Conservation (phyloP, 2,329 filamentous ascomycete species). For the Pseudodiploospora longispora region DNA sequence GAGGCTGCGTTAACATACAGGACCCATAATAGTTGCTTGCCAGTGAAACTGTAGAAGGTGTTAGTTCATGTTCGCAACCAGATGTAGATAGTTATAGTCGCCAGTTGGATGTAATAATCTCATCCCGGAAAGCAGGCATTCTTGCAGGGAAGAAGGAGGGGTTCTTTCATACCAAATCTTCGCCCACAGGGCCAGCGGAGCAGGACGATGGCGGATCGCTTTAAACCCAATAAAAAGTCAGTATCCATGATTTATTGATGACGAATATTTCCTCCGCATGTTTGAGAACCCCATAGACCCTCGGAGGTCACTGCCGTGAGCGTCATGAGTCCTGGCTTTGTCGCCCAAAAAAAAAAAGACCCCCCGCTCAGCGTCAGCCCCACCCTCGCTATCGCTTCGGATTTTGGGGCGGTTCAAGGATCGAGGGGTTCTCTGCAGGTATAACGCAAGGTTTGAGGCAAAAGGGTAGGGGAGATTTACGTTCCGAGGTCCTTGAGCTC, state of each 20-base stretch:
- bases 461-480: constrained; percentile 36
- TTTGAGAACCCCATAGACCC: not conserved
- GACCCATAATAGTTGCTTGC: constrained; percentile 99
- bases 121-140: constrained; percentile 7
- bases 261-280: not conserved
- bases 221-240: constrained; percentile 16
- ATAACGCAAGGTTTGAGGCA: not conserved
- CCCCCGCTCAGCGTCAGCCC: constrained; percentile 10
- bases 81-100: not conserved
- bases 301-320: not conserved
- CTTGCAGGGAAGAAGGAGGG: constrained; percentile 11
- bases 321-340: constrained; percentile 1
- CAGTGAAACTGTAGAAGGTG: constrained; percentile 75
- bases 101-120: not conserved
- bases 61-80: constrained; percentile 14
- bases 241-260: constrained; percentile 5
- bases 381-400: constrained; percentile 6
- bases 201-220: constrained; percentile 98
- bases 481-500: constrained; percentile 84
- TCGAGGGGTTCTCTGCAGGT: constrained; percentile 1
- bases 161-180: constrained; percentile 79
- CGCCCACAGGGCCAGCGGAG: constrained; percentile 92
- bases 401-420: constrained; percentile 4
- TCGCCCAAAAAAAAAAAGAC: constrained; percentile 12
- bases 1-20: constrained; percentile 52